These are phyloP conservation scores for Candida succiphila DNA, from an alignment of 805 yeast species.

Conservation along the genomic window DNA sequence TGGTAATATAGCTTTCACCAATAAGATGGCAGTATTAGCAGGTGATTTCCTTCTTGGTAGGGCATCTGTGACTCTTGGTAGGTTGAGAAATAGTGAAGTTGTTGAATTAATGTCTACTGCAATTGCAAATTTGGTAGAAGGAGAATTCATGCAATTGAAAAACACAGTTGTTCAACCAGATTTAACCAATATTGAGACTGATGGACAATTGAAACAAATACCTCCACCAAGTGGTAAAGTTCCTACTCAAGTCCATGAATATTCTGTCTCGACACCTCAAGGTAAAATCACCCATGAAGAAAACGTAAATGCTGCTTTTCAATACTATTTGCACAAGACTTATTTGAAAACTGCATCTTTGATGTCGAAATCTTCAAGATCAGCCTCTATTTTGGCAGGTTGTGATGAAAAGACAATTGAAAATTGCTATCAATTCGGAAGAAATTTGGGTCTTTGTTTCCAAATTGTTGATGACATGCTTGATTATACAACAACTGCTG, in stretches of 20 bases:
- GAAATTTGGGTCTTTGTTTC: conserved; percentile 89
- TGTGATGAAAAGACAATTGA: conserved; percentile 70
- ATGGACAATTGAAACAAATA: conserved; percentile 32
- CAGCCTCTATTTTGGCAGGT: conserved; percentile 89
- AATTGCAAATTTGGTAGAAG: conserved; percentile 94
- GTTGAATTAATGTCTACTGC: conserved; percentile 92
- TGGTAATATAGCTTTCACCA: conserved; percentile 89
- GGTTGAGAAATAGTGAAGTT: conserved; percentile 94
- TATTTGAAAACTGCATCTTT: conserved; percentile 91
- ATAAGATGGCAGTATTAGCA: conserved; percentile 95
- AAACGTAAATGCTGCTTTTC: conserved; percentile 82
- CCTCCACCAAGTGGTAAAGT: conserved; percentile 57
- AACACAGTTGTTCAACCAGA: conserved; percentile 68
- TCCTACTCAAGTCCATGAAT: conserved; percentile 51
- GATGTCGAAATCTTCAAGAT: conserved; percentile 87
- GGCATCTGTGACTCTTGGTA: conserved; percentile 91
- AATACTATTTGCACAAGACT: conserved; percentile 90
- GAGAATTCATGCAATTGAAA: conserved; percentile 97
- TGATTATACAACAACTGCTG: conserved; percentile 85
- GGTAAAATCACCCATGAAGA: conserved; percentile 37
- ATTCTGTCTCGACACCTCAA: conserved; percentile 24
- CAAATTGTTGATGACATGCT: conserved; percentile 94
- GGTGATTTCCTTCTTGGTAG: conserved; percentile 94
- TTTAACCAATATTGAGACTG: conserved; percentile 29
- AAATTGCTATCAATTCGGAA: conserved; percentile 81